Evolutionary conservation across 2,329 filamentous ascomycete species (phyloP).

Genomic region (Fusarium coffeatum): DNA sequence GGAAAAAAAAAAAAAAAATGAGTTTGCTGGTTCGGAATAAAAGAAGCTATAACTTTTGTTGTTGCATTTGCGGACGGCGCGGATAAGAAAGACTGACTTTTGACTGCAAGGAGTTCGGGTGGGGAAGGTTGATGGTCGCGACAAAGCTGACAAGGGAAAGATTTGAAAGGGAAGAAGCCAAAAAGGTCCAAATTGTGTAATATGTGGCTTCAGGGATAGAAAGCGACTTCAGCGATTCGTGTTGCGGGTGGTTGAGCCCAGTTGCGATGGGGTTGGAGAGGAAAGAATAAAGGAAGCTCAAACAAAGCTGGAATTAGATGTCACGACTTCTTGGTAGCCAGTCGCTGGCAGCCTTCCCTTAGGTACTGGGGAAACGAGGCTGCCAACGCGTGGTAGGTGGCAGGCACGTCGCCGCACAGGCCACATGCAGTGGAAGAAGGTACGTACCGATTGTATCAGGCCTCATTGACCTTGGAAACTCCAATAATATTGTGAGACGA

Average conservation of each 20-base stretch:
- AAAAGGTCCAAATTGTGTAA: conserved; percentile 6
- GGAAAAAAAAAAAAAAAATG: too few species aligned
- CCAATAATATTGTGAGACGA: neutral
- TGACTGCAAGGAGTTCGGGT: conserved; percentile 43
- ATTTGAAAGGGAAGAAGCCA: conserved; percentile 35
- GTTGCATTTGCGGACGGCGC: conserved; percentile 35
- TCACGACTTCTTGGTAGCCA: conserved; percentile 44
- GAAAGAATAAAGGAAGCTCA: conserved; percentile 39
- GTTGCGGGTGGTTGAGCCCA: conserved; percentile 25
- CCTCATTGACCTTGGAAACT: neutral
- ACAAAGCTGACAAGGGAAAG: conserved; percentile 40
- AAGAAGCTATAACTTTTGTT: conserved; percentile 21
- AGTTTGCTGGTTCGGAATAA: conserved; percentile 28
- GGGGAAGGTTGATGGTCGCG: conserved; percentile 33
- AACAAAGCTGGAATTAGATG: conserved; percentile 28
- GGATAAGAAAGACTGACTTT: conserved; percentile 45
- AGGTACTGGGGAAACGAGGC: conserved; percentile 43
- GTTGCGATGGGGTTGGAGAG: conserved; percentile 42
- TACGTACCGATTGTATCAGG: conserved; percentile 16
- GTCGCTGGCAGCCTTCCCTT: conserved; percentile 36
- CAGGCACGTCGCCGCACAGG: conserved; percentile 34
- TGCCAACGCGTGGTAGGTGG: conserved; percentile 18
- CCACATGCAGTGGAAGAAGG: conserved; percentile 10
- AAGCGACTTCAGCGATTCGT: conserved; percentile 20
- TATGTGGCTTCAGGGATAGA: conserved; percentile 3